These are phyloP conservation scores for Pseudovirgaria hyperparasitica DNA, from an alignment of 2,329 filamentous ascomycete genomes.

Conservation along the genomic window DNA sequence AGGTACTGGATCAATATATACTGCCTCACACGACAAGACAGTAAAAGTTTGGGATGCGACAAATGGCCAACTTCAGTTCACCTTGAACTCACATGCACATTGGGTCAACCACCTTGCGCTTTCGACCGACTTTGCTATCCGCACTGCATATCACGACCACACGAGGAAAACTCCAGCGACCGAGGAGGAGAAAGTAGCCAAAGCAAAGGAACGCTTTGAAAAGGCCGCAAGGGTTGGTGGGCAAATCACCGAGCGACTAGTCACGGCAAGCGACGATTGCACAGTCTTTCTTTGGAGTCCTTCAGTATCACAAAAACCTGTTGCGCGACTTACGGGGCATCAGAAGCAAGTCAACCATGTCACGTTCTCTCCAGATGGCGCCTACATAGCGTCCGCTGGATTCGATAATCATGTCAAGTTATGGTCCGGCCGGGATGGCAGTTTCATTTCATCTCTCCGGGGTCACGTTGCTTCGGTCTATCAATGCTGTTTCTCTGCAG, in stretches of 20 bases:
- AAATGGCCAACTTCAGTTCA: slow-evolving; percentile 68
- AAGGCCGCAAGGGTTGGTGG: slow-evolving; percentile 69
- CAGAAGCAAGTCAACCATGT: slow-evolving; percentile 97
- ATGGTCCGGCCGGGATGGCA: slow-evolving; percentile 66
- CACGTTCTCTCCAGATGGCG: slow-evolving; percentile 81
- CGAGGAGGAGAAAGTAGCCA: slow-evolving; percentile 56
- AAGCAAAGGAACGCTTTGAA: slow-evolving; percentile 72
- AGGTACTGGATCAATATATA: slow-evolving; percentile 51
- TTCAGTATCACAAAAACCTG: slow-evolving; percentile 59
- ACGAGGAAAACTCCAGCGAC: slow-evolving; percentile 53
- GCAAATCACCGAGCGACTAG: slow-evolving; percentile 67
- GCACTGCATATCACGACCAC: slow-evolving; percentile 81
- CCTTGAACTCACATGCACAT: slow-evolving; percentile 71
- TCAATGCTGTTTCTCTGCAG: slow-evolving; percentile 82
- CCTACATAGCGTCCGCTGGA: slow-evolving; percentile 71
- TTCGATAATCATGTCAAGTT: slow-evolving; percentile 95
- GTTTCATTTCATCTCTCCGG: slow-evolving; percentile 74
- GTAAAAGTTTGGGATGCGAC: slow-evolving; percentile 80
- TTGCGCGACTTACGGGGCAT: slow-evolving; percentile 82
- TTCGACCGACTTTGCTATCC: slow-evolving; percentile 80
- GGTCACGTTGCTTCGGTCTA: slow-evolving; percentile 90
- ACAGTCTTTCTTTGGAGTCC: slow-evolving; percentile 96
- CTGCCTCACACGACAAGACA: slow-evolving; percentile 72
- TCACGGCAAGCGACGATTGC: slow-evolving; percentile 89
- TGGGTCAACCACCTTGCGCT: slow-evolving; percentile 94